Base-by-base conservation (phyloP, 2,329 filamentous ascomycete species). In the Elsinoe fawcettii region DNA sequence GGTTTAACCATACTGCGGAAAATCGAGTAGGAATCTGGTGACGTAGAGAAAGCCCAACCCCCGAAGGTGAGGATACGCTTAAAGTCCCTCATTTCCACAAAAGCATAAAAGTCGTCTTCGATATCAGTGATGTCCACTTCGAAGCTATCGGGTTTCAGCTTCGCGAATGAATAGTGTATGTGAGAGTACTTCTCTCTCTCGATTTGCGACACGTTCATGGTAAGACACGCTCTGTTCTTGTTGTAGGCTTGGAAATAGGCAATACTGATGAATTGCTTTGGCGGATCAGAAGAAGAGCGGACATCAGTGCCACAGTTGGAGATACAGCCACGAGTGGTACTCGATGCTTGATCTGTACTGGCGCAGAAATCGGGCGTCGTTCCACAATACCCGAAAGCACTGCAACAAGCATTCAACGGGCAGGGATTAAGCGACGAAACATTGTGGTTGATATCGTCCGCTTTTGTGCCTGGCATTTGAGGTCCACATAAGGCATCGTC, bases 321-420 rank as follows among this genome's bases (percentile, higher is more conserved):
- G 49, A 76, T 73, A 59, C 72, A 73, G 27, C 71, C 71, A 59
- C 71, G 66, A 7, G 60, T 66, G 2, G 72, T 74, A 1, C 63
- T 63, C 1, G 70, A 71, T 1, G 66, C 71, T 22, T 56, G 32
- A 1, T 58, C 61, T 16, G 63, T 59, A 4, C 61, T 59, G 2
- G 65, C 57, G 63, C 76, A 80, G 60, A 77, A 78, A 12, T 75
- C 75, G 1, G 61, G 60, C 0, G 73, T 75, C 1, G 69, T 70
- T 5, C 76, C 77, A 23, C 77, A 80, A 49, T 74, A 68, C 0
- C 76, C 77, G 66, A 73, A 75, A 36, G 68, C 65, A 57, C 73
- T 67, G 61, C 74, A 76, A 61, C 74, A 76, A 1, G 70, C 71
- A 49, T 74, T 74, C 2, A 74, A 63, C 7, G 70, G 71, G 53